Conservation (phyloP, 1,284 basidiomycete genomes). For the Xanthoconium separans region DNA sequence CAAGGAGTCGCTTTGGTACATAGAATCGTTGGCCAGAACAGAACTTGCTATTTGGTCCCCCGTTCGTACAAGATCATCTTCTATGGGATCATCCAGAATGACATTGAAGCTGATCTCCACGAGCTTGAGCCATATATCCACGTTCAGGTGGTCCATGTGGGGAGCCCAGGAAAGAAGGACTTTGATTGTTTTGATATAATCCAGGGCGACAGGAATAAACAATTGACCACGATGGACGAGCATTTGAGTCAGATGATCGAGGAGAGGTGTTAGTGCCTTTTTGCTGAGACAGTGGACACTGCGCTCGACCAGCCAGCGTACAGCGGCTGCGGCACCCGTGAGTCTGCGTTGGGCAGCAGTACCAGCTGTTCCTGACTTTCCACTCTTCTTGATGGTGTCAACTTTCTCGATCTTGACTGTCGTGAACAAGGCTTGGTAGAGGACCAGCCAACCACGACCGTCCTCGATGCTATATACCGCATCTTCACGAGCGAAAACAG, state of each 20-base stretch:
- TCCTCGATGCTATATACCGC: constrained; percentile 56
- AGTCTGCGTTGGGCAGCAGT: constrained; percentile 57
- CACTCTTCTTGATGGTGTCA: constrained; percentile 50
- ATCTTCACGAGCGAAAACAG: constrained; percentile 56
- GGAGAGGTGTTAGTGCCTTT: constrained; percentile 52
- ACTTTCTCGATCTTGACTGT: constrained; percentile 64
- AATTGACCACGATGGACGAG: constrained; percentile 59
- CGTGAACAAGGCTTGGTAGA: constrained; percentile 75
- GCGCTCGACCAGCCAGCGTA: constrained; percentile 72
- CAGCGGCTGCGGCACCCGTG: constrained; percentile 56
- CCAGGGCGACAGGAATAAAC: constrained; percentile 65
- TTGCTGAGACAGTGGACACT: constrained; percentile 53
- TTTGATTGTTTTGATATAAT: constrained; percentile 81
- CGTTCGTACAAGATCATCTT: constrained; percentile 38
- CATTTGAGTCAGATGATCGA: constrained; percentile 67
- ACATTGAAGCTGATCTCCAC: constrained; percentile 76
- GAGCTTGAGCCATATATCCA: constrained; percentile 64
- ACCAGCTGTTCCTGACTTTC: constrained; percentile 31
- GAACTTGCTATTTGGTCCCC: constrained; percentile 21
- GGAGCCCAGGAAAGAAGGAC: constrained; percentile 62
- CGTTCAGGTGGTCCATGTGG: constrained; percentile 77
- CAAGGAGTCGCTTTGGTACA: constrained; percentile 31
- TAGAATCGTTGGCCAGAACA: constrained; percentile 25
- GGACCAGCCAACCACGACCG: constrained; percentile 59
- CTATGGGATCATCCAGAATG: constrained; percentile 64